Evolutionary conservation across 2,329 filamentous ascomycete species (phyloP).

Genomic region (Pseudocercospora macadamiae): DNA sequence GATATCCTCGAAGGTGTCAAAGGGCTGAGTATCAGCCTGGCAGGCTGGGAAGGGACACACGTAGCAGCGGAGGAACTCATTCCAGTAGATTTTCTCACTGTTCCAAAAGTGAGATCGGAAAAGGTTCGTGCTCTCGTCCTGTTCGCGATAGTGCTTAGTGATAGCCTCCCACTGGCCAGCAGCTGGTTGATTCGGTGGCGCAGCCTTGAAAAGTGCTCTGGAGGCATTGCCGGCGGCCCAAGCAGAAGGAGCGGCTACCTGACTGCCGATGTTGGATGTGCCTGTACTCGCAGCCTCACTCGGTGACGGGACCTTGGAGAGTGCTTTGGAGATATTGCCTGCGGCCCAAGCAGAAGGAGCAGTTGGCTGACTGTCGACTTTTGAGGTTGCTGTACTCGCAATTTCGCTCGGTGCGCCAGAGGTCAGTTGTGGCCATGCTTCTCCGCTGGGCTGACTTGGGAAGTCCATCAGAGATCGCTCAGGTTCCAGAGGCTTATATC

Average conservation of each 20-base stretch:
- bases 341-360: slow-evolving; percentile 15
- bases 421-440: slow-evolving; percentile 1
- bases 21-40: slow-evolving; percentile 37
- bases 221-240: slow-evolving; percentile 15
- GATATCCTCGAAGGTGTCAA: slow-evolving; percentile 35
- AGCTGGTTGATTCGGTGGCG: slow-evolving; percentile 8
- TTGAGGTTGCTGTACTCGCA: neutral
- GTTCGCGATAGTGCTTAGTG: slow-evolving; percentile 5
- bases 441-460: neutral
- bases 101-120: slow-evolving; percentile 25
- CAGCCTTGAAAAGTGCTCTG: slow-evolving; percentile 18
- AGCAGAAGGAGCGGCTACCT: slow-evolving; percentile 8
- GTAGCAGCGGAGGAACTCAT: slow-evolving; percentile 50
- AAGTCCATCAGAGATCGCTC: slow-evolving; percentile 16
- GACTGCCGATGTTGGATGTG: neutral
- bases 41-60: slow-evolving; percentile 59
- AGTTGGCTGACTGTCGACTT: neutral
- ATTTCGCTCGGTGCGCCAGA: neutral
- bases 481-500: slow-evolving; percentile 23
- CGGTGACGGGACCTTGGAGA: slow-evolving; percentile 9
- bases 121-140: slow-evolving; percentile 14
- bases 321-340: slow-evolving; percentile 15
- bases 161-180: slow-evolving; percentile 19
- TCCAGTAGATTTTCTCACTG: slow-evolving; percentile 44
- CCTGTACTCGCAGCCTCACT: neutral